These are phyloP conservation scores for Oryza officinalis DNA, from an alignment of 176 grass and related monocot species.

Conservation along the genomic window DNA sequence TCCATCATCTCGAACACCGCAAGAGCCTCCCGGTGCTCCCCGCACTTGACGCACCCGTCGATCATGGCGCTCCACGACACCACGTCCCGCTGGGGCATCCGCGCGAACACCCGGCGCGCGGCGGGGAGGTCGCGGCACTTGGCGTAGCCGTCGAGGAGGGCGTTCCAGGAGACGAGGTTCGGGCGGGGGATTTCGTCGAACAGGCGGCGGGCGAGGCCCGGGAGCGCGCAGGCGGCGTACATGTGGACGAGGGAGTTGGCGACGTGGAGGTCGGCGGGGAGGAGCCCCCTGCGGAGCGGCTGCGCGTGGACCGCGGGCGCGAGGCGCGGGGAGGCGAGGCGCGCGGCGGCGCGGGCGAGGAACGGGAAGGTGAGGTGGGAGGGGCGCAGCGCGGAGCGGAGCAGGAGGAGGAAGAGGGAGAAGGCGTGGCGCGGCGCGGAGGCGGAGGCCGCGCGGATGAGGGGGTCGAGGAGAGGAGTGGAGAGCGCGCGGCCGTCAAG, in stretches of 20 bases:
- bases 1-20: conserved; percentile 57
- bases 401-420: conserved; percentile 57
- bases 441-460: conserved; percentile 47
- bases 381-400: conserved; percentile 46
- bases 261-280: conserved; percentile 51
- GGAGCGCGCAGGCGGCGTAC: conserved; percentile 47
- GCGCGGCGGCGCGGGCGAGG: conserved; percentile 41
- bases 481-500: conserved; percentile 30
- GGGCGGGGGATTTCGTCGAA: conserved; percentile 62
- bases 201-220: conserved; percentile 41
- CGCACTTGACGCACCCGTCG: conserved; percentile 61
- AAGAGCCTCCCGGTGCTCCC: conserved; percentile 52
- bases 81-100: conserved; percentile 58
- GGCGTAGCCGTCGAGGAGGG: conserved; percentile 65
- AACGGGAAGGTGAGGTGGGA: conserved; percentile 54
- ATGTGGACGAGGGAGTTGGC: conserved; percentile 51
- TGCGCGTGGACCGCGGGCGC: conserved; percentile 44
- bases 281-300: conserved; percentile 36
- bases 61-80: conserved; percentile 79
- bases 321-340: conserved; percentile 33
- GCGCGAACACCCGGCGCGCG: conserved; percentile 37
- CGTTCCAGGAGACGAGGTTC: conserved; percentile 66
- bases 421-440: conserved; percentile 36
- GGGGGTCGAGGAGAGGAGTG: conserved; percentile 35
- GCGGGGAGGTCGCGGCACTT: conserved; percentile 57